Evolutionary conservation across 2,329 filamentous ascomycete species (phyloP).

Genomic region (Talaromyces sp.): DNA sequence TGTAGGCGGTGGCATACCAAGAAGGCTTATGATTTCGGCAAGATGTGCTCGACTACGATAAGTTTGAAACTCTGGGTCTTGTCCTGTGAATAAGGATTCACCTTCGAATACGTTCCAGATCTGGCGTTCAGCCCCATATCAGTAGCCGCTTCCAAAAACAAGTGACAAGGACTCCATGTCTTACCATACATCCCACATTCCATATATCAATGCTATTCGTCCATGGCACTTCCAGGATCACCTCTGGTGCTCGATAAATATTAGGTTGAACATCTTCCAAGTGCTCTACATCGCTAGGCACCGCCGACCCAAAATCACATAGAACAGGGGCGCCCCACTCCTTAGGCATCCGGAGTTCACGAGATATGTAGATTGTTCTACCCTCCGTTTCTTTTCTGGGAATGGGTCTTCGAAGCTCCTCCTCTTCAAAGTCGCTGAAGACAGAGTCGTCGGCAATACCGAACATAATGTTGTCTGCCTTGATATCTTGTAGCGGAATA

Average conservation of each 20-base stretch:
- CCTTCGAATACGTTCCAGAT: conserved; percentile 52
- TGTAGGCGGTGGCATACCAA: conserved; percentile 42
- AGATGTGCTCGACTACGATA: conserved; percentile 49
- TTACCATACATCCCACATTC: conserved; percentile 52
- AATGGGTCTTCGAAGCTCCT: conserved; percentile 39
- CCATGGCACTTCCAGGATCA: conserved; percentile 49
- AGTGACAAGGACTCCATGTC: conserved; percentile 11
- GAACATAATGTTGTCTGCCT: conserved; percentile 49
- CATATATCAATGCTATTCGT: conserved; percentile 51
- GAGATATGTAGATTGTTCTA: conserved; percentile 45
- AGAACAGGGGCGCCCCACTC: conserved; percentile 32
- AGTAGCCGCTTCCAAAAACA: background rate
- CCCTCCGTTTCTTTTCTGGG: conserved; percentile 44
- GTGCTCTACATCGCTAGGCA: conserved; percentile 35
- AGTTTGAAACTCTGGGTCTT: conserved; percentile 36
- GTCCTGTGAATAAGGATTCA: conserved; percentile 42
- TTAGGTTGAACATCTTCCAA: conserved; percentile 28
- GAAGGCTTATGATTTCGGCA: conserved; percentile 47
- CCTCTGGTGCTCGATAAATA: conserved; percentile 41
- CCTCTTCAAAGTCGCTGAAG: conserved; percentile 39
- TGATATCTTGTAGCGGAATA: conserved; percentile 36
- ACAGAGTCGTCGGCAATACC: conserved; percentile 40
- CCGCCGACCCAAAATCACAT: conserved; percentile 51
- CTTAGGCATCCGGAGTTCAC: conserved; percentile 30
- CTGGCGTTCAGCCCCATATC: conserved; percentile 24